Evolutionary conservation across 2,329 filamentous ascomycete genomes (phyloP), one percentile per base, ranked within the genome.

Genomic region (Bipolaris sorokiniana): DNA sequence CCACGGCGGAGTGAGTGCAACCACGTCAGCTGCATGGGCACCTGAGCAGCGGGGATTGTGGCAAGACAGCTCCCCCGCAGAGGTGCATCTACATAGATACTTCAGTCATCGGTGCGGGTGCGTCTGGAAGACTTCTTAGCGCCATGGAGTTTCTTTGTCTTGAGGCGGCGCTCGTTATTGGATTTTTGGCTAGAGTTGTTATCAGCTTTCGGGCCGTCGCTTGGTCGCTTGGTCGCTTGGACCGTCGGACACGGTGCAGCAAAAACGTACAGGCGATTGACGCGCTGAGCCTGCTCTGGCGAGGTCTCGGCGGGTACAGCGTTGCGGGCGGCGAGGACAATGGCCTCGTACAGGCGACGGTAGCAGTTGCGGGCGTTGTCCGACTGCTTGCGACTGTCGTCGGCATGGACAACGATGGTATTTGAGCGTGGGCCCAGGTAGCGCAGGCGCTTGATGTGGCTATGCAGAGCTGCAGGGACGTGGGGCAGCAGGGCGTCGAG

Each of bases 231-330:
- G 23, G 50, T 51, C 52, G 53, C 48, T 48, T 54, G 59, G 62
- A 41, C 64, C 48, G 51, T 60, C 62, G 58, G 47, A 51, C 15
- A 45, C 28, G 18, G 34, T 16, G 20, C 47, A 36, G 3, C 18
- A 7, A 62, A 81, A 76, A 84, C 80, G 87, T 78, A 84, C 80
- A 88, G 68, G 62, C 78, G 77, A 64, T 81, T 81, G 11, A 88
- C 85, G 41, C 79, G 81, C 59, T 83, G 77, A 55, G 73, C 78
- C 67, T 88, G 84, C 62, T 81, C 84, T 48, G 77, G 75, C 20
- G 83, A 84, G 6, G 86, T 87, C 71, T 88, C 84, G n/a, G 85
- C 85, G 0, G 85, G 86, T 20, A 89, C 79, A 2, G 76, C 77
- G 22, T 77, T 71, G 22, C 77, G 78, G 5, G 81, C 86, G 18